Evolutionary conservation across 1,284 basidiomycete species (phyloP).

Genomic region (Papiliotrema terrestris): DNA sequence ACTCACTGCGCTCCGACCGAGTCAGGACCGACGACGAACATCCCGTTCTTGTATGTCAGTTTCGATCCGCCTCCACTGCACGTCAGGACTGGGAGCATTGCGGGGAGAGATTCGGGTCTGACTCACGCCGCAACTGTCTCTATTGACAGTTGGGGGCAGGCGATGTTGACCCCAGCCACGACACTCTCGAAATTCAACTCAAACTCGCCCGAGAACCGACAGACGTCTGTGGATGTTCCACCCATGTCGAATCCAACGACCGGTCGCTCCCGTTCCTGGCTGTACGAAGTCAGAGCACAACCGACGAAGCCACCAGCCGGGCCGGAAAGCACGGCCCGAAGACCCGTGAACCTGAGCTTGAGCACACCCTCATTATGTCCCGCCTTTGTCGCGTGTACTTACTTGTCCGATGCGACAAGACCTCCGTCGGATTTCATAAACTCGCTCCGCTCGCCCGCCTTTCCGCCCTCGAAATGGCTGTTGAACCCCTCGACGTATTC

Average conservation of each 20-base stretch:
- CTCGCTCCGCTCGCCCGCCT: slow-evolving; percentile 45
- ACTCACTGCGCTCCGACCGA: slow-evolving; percentile 65
- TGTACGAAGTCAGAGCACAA: slow-evolving; percentile 31
- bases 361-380: too few relatives aligned
- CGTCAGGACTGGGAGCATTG: too few relatives aligned
- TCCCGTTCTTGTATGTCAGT: slow-evolving; percentile 71
- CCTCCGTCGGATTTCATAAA: slow-evolving; percentile 90
- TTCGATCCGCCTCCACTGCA: slow-evolving; percentile 70
- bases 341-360: slow-evolving; percentile 82
- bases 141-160: slow-evolving; percentile 81
- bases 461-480: slow-evolving; percentile 68
- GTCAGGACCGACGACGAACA: slow-evolving; percentile 78
- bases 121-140: slow-evolving; percentile 81
- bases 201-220: slow-evolving; percentile 77
- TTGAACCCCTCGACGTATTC: slow-evolving; percentile 93
- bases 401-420: slow-evolving; percentile 66
- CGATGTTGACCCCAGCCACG: slow-evolving; percentile 83
- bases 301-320: slow-evolving; percentile 43
- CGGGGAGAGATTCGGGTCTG: too few relatives aligned
- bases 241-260: slow-evolving; percentile 65
- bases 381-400: too few relatives aligned
- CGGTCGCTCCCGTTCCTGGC: too few relatives aligned
- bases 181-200: slow-evolving; percentile 88
- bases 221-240: slow-evolving; percentile 87
- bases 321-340: slow-evolving; percentile 70